A percentile compares a stretch with the other conserved stretches of the same genome.
Conservation (phyloP, 2,329 filamentous ascomycete species). For the Polychaeton citri region DNA sequence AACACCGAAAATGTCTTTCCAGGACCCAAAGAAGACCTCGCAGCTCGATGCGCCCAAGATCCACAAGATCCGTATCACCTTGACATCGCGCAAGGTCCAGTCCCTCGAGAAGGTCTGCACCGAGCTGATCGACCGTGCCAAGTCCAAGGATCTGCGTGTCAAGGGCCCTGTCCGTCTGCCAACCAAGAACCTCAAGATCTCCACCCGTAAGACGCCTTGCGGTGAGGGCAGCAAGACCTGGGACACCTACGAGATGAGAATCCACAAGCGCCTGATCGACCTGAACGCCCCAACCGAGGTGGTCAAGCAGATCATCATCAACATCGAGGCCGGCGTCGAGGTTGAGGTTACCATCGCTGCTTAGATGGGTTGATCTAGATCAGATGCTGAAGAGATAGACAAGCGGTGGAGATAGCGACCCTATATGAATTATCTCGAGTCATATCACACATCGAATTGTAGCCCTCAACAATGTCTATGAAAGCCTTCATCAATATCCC, state of each 20-base stretch:
- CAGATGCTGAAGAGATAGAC: background rate
- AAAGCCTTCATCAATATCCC: too few species aligned
- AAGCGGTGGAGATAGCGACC: too few species aligned
- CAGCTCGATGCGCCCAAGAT: conserved; percentile 85
- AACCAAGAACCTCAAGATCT: conserved; percentile 93
- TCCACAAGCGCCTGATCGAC: conserved; percentile 27
- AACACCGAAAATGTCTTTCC: conserved; percentile 66
- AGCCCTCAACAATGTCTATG: too few species aligned
- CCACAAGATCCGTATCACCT: conserved; percentile 97
- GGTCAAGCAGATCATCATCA: conserved; percentile 93
- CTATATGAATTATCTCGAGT: too few species aligned
- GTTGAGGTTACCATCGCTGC: conserved; percentile 87
- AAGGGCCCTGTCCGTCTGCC: conserved; percentile 97
- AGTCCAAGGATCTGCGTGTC: conserved; percentile 94
- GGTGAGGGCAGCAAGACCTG: conserved; percentile 99
- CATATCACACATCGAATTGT: too few species aligned
- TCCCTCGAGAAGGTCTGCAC: conserved; percentile 96
- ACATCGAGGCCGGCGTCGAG: conserved; percentile 88
- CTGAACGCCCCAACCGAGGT: conserved; percentile 96
- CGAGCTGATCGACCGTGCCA: conserved; percentile 96
- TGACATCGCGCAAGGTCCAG: conserved; percentile 87
- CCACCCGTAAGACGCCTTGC: conserved; percentile 96
- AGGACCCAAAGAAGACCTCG: conserved; percentile 82
- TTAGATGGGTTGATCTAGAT: conserved; percentile 28
- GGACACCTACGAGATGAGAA: conserved; percentile 91